A percentile compares a stretch with the other conserved stretches of the same genome.
Conservation (phyloP, 192 early-diverging fungal genomes). For the Dimargaris cristalligena region DNA sequence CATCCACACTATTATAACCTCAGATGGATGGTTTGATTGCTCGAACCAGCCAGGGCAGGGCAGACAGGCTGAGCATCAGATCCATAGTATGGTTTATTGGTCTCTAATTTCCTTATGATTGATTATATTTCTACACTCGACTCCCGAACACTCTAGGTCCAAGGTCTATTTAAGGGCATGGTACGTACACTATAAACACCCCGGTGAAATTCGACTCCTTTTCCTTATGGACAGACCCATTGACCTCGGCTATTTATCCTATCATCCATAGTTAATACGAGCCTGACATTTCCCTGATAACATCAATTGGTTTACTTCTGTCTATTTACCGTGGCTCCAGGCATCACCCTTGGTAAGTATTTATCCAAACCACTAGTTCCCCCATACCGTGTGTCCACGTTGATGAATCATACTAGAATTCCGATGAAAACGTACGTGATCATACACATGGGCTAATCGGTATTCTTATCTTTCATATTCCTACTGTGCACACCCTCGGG, state of each 20-base stretch:
- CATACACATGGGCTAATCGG: neutral
- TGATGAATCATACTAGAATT: neutral
- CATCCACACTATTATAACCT: too few relatives aligned
- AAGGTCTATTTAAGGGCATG: slow-evolving; percentile 42
- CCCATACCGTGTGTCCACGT: slow-evolving; percentile 12
- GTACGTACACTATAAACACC: slow-evolving; percentile 14
- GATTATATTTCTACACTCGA: neutral
- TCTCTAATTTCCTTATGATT: neutral
- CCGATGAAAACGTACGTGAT: neutral
- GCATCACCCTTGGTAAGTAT: slow-evolving; percentile 34
- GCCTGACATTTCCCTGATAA: neutral
- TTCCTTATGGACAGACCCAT: neutral
- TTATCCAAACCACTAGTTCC: slow-evolving; percentile 7
- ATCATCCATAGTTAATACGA: neutral
- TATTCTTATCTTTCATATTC: neutral
- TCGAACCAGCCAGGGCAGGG: neutral
- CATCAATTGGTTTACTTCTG: neutral
- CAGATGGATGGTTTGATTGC: too few relatives aligned
- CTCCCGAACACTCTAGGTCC: slow-evolving; percentile 19
- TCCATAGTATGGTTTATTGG: neutral
- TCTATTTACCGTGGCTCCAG: slow-evolving; percentile 16
- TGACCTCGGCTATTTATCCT: slow-evolving; percentile 6
- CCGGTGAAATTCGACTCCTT: neutral
- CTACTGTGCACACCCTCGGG: slow-evolving; percentile 4
- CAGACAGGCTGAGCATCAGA: slow-evolving; percentile 6